These are phyloP conservation scores for Agaricus blazei DNA, from an alignment of 768 basidiomycete genomes.

Conservation along the genomic window DNA sequence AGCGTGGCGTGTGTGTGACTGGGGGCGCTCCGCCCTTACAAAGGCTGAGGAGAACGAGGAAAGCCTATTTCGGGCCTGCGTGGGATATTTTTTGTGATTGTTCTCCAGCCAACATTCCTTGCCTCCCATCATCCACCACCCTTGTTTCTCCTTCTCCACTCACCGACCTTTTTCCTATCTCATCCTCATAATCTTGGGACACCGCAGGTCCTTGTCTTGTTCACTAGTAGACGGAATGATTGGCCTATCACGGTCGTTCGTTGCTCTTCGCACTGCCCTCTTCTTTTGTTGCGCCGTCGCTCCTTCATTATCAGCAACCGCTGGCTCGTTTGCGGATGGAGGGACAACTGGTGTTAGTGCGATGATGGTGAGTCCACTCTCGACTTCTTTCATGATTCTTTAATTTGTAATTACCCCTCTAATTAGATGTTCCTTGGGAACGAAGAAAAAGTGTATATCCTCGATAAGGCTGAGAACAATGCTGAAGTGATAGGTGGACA, in stretches of 20 bases:
- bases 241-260: slow-evolving; percentile 3
- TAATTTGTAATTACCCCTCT: no score
- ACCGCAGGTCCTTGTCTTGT: background rate
- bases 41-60: background rate
- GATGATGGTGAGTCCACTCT: slow-evolving; percentile 11
- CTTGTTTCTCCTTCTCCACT: background rate
- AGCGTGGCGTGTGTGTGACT: no score
- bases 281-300: slow-evolving; percentile 6
- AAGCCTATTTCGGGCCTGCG: background rate
- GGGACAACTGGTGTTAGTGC: slow-evolving; percentile 12
- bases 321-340: slow-evolving; percentile 12
- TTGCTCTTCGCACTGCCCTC: slow-evolving; percentile 2
- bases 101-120: background rate
- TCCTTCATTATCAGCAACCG: slow-evolving; percentile 6
- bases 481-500: slow-evolving; percentile 58
- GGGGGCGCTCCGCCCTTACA: no score
- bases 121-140: slow-evolving; percentile 2
- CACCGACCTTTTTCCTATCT: background rate
- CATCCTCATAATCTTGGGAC: background rate
- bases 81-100: background rate
- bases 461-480: slow-evolving; percentile 88
- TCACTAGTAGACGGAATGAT: background rate
- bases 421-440: slow-evolving; percentile 76
- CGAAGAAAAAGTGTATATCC: slow-evolving; percentile 75
- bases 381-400: background rate